Percentiles rank a stretch among this genome's conserved stretches.
Conservation (phyloP, 495 filamentous ascomycete genomes). For the Neurospora sp. region DNA sequence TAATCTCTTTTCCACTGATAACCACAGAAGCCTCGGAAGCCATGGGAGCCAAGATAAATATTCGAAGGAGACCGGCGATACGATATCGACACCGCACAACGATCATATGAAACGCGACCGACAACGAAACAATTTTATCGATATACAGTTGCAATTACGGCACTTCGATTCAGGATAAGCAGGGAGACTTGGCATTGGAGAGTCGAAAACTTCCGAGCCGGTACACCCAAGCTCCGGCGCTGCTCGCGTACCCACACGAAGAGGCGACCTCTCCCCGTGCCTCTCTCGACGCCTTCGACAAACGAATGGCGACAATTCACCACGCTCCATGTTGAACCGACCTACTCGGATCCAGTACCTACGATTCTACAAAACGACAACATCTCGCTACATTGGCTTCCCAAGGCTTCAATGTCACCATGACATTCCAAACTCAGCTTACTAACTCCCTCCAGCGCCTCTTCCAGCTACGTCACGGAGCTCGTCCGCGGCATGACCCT, state of each 20-base stretch:
- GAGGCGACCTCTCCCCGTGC: neutral
- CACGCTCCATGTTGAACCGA: neutral
- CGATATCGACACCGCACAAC: neutral
- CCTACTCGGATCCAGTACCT: neutral
- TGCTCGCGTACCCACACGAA: neutral
- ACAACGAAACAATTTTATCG: neutral
- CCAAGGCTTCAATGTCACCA: neutral
- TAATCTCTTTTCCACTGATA: neutral
- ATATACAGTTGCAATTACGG: neutral
- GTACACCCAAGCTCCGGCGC: neutral
- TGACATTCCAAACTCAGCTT: neutral
- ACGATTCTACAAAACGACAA: neutral
- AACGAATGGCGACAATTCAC: neutral
- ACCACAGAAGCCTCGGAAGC: neutral
- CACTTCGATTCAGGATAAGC: neutral
- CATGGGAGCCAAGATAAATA: neutral
- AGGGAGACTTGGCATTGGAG: neutral
- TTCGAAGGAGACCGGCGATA: neutral
- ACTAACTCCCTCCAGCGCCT: slow-evolving; percentile 18
- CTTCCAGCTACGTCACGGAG: slow-evolving; percentile 79
- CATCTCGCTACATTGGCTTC: neutral
- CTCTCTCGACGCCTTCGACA: neutral
- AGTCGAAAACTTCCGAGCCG: neutral
- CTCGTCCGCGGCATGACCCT: slow-evolving; percentile 93
- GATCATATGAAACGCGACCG: neutral